Evolutionary conservation across 73 alveolate species (phyloP).

Genomic region (Symbiodinium pilosum): DNA sequence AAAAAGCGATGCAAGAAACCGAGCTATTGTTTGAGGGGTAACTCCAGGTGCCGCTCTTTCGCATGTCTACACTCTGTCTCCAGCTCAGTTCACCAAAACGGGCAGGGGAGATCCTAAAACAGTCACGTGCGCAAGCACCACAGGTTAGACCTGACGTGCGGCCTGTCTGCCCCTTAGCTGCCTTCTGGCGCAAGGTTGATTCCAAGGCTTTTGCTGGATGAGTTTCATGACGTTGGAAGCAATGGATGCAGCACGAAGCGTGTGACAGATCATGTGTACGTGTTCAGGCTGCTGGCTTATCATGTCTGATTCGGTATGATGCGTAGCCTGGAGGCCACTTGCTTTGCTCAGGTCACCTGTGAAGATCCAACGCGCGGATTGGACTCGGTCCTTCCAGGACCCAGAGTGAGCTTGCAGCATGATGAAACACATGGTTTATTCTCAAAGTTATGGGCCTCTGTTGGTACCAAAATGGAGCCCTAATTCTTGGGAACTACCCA

Average conservation of each 20-base stretch:
- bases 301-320: no score
- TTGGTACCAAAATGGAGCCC: neutral
- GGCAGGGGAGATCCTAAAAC: neutral
- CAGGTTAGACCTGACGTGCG: conserved; percentile 74
- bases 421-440: no score
- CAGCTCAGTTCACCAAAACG: neutral
- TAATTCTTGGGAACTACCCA: no score
- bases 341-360: conserved; percentile 23
- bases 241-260: no score
- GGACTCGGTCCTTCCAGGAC: conserved; percentile 74
- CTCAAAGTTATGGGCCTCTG: neutral
- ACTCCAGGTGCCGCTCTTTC: conserved; percentile 31
- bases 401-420: neutral
- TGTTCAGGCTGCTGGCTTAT: no score
- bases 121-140: neutral
- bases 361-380: conserved; percentile 2
- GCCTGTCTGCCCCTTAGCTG: conserved; percentile 3
- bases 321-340: no score
- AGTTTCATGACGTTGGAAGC: no score
- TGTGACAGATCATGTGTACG: no score
- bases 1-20: neutral
- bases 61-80: conserved; percentile 47
- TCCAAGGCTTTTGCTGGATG: no score
- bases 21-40: neutral
- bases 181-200: no score